phyloP scores from a whole-genome alignment of 768 basidiomycete genomes.

The Trametes cinnabarina region DNA sequence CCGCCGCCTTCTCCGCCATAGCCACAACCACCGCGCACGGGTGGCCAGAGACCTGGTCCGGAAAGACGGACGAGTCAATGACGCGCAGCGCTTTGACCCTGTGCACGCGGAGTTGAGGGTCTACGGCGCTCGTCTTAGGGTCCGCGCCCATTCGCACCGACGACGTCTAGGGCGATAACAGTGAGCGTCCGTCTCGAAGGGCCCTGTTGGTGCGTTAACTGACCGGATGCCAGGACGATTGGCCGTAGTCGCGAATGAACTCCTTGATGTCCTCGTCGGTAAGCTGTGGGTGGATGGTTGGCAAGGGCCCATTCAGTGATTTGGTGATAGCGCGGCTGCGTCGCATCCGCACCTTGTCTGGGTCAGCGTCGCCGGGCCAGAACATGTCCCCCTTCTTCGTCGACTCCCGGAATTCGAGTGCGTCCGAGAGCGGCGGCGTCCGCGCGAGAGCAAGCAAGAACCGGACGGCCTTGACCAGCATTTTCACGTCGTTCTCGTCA shows the following conservation, averaged over 20 bases:
- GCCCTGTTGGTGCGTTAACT: background rate
- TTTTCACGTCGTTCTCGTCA: constrained; percentile 14
- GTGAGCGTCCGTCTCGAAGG: background rate
- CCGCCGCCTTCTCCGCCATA: constrained; percentile 18
- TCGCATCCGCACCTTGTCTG: constrained; percentile 8
- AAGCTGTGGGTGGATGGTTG: background rate
- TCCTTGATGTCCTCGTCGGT: constrained; percentile 9
- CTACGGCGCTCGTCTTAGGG: constrained; percentile 38
- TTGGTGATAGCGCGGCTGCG: too few relatives aligned
- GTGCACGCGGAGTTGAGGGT: constrained; percentile 41
- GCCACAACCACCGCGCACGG: constrained; percentile 15
- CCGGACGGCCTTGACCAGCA: constrained; percentile 2
- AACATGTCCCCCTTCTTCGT: background rate
- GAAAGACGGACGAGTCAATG: constrained; percentile 16
- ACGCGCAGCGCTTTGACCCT: constrained; percentile 41
- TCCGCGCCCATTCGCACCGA: constrained; percentile 38
- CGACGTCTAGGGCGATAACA: constrained; percentile 17
- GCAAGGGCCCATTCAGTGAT: too few relatives aligned
- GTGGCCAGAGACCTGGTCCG: constrained; percentile 16
- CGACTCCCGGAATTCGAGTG: background rate
- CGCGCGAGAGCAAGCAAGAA: constrained; percentile 9
- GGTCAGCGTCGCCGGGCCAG: constrained; percentile 18
- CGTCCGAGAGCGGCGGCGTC: constrained; percentile 12
- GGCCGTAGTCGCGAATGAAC: background rate
- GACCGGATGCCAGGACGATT: constrained; percentile 24